These are phyloP conservation scores for Lactarius trivialis DNA, from an alignment of 768 basidiomycete genomes.

Conservation along the genomic window DNA sequence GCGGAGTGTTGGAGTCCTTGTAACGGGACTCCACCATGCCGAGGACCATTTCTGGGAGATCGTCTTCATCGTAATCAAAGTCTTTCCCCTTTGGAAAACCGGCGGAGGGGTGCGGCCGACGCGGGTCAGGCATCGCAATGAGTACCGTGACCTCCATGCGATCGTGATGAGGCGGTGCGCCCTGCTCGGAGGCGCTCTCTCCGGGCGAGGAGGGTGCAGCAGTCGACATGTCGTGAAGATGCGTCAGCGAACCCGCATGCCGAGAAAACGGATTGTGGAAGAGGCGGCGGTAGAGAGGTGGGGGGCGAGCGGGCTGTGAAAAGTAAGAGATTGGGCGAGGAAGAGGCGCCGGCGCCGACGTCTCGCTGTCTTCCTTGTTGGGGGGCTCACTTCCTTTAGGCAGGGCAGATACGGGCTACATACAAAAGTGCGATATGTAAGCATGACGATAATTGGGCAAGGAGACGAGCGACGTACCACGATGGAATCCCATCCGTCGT, in stretches of 20 bases:
- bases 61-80: constrained; percentile 25
- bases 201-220: background rate
- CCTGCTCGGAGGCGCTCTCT: background rate
- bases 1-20: background rate
- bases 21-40: constrained; percentile 39
- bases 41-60: constrained; percentile 46
- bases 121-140: constrained; percentile 49
- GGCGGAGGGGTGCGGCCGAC: constrained; percentile 23
- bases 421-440: too few species aligned
- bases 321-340: background rate
- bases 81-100: constrained; percentile 23
- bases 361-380: background rate
- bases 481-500: constrained; percentile 40
- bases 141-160: constrained; percentile 47
- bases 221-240: background rate
- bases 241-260: background rate
- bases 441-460: too few species aligned
- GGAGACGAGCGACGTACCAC: constrained; percentile 34
- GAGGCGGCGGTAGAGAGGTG: background rate
- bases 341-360: background rate
- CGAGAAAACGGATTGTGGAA: constrained; percentile 13
- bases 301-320: background rate
- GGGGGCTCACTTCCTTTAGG: background rate
- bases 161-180: background rate
- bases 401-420: constrained; percentile 20